phyloP scores from a whole-genome alignment of 2,329 filamentous ascomycete genomes.

The Teratosphaeriaceae sp. region DNA sequence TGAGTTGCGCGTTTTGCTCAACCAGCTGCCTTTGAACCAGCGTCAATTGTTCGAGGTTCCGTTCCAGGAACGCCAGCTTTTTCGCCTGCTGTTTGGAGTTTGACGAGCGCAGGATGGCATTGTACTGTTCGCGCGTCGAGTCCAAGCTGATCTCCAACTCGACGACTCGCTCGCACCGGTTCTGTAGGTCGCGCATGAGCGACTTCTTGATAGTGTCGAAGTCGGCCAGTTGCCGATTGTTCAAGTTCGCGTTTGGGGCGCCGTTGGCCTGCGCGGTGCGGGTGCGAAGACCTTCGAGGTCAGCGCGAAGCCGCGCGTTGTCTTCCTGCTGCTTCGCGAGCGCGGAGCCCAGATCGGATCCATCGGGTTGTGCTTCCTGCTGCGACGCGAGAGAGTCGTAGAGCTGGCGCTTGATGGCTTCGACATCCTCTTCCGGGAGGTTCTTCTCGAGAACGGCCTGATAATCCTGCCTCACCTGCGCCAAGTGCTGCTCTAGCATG shows the following conservation, averaged over 20 bases:
- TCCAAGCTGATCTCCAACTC: conserved; percentile 97
- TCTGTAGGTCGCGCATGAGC: conserved; percentile 96
- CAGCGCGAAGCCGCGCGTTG: conserved; percentile 69
- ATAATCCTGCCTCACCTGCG: conserved; percentile 72
- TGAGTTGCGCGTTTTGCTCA: conserved; percentile 92
- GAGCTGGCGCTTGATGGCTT: conserved; percentile 75
- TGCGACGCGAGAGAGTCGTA: conserved; percentile 71
- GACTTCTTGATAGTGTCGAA: conserved; percentile 99
- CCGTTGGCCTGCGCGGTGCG: conserved; percentile 49
- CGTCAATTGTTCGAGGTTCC: conserved; percentile 95
- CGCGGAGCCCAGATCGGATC: conserved; percentile 64
- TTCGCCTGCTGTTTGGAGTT: conserved; percentile 99
- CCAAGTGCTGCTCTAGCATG: conserved; percentile 71
- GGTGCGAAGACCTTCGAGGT: conserved; percentile 77
- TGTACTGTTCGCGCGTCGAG: conserved; percentile 97
- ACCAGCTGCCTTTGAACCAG: conserved; percentile 96
- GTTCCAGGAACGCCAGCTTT: conserved; percentile 99
- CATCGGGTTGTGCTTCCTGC: conserved; percentile 29
- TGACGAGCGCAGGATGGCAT: conserved; percentile 91
- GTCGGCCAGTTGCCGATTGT: conserved; percentile 96
- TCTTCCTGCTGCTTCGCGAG: conserved; percentile 73
- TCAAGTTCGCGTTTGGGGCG: conserved; percentile 56
- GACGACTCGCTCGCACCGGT: conserved; percentile 92
- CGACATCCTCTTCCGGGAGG: conserved; percentile 68
- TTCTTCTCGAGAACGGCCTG: conserved; percentile 76